Evolutionary conservation across 345 rosid genomes (phyloP), one percentile per base, ranked within the genome.

Genomic region (Pistacia integerrima): DNA sequence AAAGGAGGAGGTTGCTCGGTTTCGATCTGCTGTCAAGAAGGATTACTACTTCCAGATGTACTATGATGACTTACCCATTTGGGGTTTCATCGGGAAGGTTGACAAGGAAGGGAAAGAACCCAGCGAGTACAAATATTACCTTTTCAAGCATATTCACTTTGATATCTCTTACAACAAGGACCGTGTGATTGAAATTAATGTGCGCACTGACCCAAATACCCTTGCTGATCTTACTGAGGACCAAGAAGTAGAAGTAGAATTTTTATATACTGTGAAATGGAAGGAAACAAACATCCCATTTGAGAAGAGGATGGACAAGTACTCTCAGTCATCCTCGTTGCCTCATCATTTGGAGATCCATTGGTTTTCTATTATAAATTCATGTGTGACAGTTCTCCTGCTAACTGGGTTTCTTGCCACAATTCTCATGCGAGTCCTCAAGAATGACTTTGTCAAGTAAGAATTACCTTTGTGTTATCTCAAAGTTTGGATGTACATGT

Each of bases 31-130:
- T 0, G 78, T 88, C 60, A 58, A 58, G 48, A 86, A 86, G 75
- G 91, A 86, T 48, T 86, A 81, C 64, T 88, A 88, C 81, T 88
- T 88, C 70, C 88, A 86, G 82, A 87, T 87, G 90, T 87, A 87
- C 46, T 87, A 87, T 63, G 90, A 87, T 60, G 90, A 87, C 75
- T 70, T 87, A 74, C 90, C 90, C 20, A 82, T 87, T 48, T 87
- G 90, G 90, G 90, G 88, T 7, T 85, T 87, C 81, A 38, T 87
- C 18, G 90, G 90, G 30, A 87, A 85, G 69, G 84, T 82, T 76
- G 90, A 87, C 8, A 86, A 81, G 64, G 84, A 84, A 56, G 82
- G 84, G 35, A 86, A 75, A 57, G 33, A 85, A 41, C 88, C 87
- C 10, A 85, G 85, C 64, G 85, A 87, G 16, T 85, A 81, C 78